phyloP scores from a whole-genome alignment of 371 early-diverging fungal species.

The Mortierella sp. region DNA sequence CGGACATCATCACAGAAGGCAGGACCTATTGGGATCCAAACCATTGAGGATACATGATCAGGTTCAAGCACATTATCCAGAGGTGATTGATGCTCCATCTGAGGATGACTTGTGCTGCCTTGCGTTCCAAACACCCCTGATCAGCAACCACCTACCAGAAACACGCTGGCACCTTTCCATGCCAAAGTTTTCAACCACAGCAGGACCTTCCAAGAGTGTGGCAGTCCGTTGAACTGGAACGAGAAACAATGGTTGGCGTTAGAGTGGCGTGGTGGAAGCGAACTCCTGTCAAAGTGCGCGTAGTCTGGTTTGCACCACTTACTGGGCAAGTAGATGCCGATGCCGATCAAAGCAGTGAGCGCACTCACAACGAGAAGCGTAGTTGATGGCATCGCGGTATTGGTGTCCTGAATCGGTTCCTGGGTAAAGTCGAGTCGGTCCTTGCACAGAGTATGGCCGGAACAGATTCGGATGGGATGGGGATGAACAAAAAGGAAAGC shows the following conservation, averaged over 20 bases:
- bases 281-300: background rate
- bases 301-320: constrained; percentile 3
- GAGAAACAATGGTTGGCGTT: background rate
- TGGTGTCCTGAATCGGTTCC: background rate
- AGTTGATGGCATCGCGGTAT: constrained; percentile 30
- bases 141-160: constrained; percentile 21
- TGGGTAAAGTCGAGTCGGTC: no score
- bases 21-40: constrained; percentile 24
- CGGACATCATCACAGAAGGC: constrained; percentile 49
- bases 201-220: constrained; percentile 30
- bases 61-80: background rate
- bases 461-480: no score
- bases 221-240: constrained; percentile 34
- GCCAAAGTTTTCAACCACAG: constrained; percentile 42
- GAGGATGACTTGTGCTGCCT: background rate
- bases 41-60: background rate
- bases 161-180: constrained; percentile 46
- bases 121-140: no score
- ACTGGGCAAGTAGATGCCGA: constrained; percentile 49
- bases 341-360: constrained; percentile 27
- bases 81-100: background rate
- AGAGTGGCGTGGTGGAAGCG: background rate
- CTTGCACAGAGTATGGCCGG: no score
- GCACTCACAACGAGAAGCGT: constrained; percentile 29
- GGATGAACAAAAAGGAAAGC: no score